These are phyloP conservation scores for Sporisorium scitamineum DNA, from an alignment of 1,284 basidiomycete genomes.

Conservation along the genomic window DNA sequence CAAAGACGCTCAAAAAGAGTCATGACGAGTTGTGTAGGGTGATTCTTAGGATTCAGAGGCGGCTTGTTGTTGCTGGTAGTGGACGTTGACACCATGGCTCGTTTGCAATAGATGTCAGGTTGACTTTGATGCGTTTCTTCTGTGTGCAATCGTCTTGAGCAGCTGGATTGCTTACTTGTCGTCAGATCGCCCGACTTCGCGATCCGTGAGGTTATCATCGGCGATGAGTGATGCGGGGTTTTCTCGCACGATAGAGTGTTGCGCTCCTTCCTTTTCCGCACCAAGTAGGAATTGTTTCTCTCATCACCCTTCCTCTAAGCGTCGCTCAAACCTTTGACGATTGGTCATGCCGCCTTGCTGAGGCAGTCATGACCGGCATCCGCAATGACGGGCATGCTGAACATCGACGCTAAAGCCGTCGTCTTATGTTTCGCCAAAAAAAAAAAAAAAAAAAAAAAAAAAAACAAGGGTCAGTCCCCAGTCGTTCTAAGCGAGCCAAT, in stretches of 20 bases:
- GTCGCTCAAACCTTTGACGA: too few species aligned
- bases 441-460: not conserved
- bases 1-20: slow-evolving; percentile 54
- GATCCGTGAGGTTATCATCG: too few species aligned
- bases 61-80: slow-evolving; percentile 29
- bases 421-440: not conserved
- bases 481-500: not conserved
- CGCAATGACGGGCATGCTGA: not conserved
- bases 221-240: too few species aligned
- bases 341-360: too few species aligned
- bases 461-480: not conserved
- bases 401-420: not conserved
- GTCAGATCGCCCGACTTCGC: too few species aligned
- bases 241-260: too few species aligned
- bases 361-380: not conserved
- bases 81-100: slow-evolving; percentile 7
- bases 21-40: slow-evolving; percentile 61
- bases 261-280: too few species aligned
- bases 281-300: too few species aligned
- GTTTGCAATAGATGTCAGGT: not conserved
- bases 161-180: too few species aligned
- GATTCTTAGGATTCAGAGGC: slow-evolving; percentile 48
- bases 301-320: too few species aligned
- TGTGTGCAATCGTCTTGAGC: too few species aligned
- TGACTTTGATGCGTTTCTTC: not conserved